Base-by-base conservation (phyloP, 139 green algal species). In the Coelastrella sp. region DNA sequence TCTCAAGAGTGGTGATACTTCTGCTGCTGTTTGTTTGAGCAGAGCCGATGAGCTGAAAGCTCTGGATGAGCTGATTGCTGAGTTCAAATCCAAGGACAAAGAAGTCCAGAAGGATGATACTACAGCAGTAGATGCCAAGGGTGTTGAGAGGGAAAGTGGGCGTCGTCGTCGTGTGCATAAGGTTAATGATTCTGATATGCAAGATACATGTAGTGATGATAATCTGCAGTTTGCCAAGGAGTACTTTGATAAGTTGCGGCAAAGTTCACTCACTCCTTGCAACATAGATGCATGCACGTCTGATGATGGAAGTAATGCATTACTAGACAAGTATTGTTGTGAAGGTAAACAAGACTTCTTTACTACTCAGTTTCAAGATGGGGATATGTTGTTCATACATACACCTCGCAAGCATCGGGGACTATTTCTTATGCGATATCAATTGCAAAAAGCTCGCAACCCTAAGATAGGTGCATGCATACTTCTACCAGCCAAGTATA, bases 271-370 rank as follows among this genome's bases (percentile, higher is more conserved):
- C 7, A 71, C 62, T 2, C 30, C 62, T 27, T 71, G 62, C 62
- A 41, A n/a, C 17, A 40, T 71, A 27, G 62, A 71, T 71, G 62
- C 62, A 41, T 71, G 62, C 17, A 21, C 9, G 5, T 8, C 1
- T 43, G 62, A 43, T 27, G 62, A 41, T 71, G 62, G 62, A n/a
- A 71, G 62, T 43, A 71, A 71, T 71, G 62, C 62, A 40, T 41
- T 71, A 27, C 21, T 71, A 27, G 13, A 1, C 4, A 27, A 71
- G 2, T 71, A 71, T 8, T 71, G 62, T 71, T 38, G 9, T 43
- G 25, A n/a, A 32, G 27, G 27, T 71, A 17, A 41, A 2, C 40
- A 71, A 7, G 40, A n/a, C 2, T 71, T 71, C 62, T 71, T 71
- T 71, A 27, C 40, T 3, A 40, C 27, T 17, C 13, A 9, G 5